These are phyloP conservation scores for Asclepias syriaca DNA, from an alignment of 257 asterid genomes.

Conservation along the genomic window DNA sequence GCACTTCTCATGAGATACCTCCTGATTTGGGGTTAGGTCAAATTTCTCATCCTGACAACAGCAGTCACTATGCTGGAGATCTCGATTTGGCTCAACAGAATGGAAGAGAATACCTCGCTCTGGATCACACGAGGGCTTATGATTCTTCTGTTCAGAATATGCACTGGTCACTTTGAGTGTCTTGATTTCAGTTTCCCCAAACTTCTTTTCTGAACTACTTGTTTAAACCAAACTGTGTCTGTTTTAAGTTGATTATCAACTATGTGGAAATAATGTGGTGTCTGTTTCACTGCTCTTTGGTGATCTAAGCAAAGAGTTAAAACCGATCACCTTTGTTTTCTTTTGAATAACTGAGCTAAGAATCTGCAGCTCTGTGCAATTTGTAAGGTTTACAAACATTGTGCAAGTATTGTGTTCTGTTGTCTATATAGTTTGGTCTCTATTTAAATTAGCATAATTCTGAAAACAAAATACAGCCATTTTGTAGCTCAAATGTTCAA, in stretches of 20 bases:
- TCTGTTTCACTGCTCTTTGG: neutral
- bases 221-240: neutral
- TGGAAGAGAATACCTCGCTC: conserved; percentile 41
- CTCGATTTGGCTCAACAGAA: conserved; percentile 55
- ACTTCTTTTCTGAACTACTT: neutral
- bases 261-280: neutral
- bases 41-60: conserved; percentile 31
- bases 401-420: neutral
- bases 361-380: neutral
- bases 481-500: too few relatives aligned
- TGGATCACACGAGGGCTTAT: conserved; percentile 50
- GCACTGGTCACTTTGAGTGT: conserved; percentile 60
- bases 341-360: neutral
- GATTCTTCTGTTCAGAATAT: conserved; percentile 58
- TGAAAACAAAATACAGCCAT: too few relatives aligned
- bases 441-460: too few relatives aligned
- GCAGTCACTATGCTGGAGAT: conserved; percentile 38
- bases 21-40: conserved; percentile 55
- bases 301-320: neutral
- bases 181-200: neutral
- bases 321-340: neutral
- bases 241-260: conserved; percentile 3
- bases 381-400: neutral
- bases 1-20: conserved; percentile 39
- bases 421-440: too few relatives aligned